phyloP scores from a whole-genome alignment of 2,329 filamentous ascomycete species.

The Cercospora janseana region DNA sequence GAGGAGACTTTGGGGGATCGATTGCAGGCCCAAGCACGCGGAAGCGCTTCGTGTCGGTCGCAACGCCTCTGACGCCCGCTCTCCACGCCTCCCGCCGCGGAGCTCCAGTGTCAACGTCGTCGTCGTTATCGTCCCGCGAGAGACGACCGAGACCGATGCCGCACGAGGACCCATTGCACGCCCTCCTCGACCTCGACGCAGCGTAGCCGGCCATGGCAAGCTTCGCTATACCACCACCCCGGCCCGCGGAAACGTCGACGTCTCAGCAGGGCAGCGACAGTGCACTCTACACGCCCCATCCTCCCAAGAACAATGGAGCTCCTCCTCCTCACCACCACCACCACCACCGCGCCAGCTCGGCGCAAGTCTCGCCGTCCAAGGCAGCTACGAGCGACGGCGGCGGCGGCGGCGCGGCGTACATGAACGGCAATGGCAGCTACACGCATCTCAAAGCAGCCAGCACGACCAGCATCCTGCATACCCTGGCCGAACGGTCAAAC shows the following conservation, averaged over 20 bases:
- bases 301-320: conserved; percentile 29
- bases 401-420: conserved; percentile 1
- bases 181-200: not conserved
- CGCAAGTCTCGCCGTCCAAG: conserved; percentile 10
- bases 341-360: conserved; percentile 30
- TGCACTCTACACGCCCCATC: conserved; percentile 25
- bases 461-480: conserved; percentile 29
- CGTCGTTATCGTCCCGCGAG: not conserved
- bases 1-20: too few species aligned
- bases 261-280: conserved; percentile 21
- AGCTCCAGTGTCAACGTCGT: not conserved
- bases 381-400: conserved; percentile 10
- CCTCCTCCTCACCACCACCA: conserved; percentile 24
- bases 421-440: conserved; percentile 11
- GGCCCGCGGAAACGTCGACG: conserved; percentile 3
- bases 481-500: conserved; percentile 33
- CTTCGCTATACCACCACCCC: conserved; percentile 40
- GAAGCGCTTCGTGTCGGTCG: conserved; percentile 3
- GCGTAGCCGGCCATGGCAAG: conserved; percentile 26
- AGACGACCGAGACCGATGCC: not conserved
- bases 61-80: not conserved
- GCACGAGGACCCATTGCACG: not conserved
- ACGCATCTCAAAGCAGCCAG: conserved; percentile 22
- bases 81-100: not conserved
- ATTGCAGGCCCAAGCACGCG: not conserved